A percentile compares a stretch with the other conserved stretches of the same genome.
Conservation (phyloP, 306 rosid genomes). For the Cucurbita ficifolia region DNA sequence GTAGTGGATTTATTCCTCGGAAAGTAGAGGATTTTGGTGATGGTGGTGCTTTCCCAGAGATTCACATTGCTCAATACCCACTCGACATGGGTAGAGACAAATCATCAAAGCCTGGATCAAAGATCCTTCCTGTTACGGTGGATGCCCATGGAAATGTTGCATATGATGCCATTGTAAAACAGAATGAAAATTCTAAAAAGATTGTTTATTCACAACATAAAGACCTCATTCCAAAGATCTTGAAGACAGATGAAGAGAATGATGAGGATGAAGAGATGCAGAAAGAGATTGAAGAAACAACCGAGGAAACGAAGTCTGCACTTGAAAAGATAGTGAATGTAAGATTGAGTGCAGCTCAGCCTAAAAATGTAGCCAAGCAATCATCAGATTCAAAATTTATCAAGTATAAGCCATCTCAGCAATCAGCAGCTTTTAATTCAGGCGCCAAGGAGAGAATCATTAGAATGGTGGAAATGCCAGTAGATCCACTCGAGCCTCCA, state of each 20-base stretch:
- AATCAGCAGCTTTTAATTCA: conserved; percentile 64
- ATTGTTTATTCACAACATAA: conserved; percentile 69
- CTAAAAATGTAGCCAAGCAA: conserved; percentile 67
- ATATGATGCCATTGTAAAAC: conserved; percentile 76
- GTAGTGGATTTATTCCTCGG: conserved; percentile 70
- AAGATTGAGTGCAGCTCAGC: conserved; percentile 73
- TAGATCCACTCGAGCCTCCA: conserved; percentile 87
- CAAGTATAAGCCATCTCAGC: conserved; percentile 81
- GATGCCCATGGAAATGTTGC: conserved; percentile 76
- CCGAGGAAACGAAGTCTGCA: conserved; percentile 60
- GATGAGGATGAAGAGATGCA: conserved; percentile 40
- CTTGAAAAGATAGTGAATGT: conserved; percentile 82
- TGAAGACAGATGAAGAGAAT: conserved; percentile 37
- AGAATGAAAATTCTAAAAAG: conserved; percentile 64
- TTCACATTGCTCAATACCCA: conserved; percentile 82
- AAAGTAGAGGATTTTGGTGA: conserved; percentile 74
- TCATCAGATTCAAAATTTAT: conserved; percentile 54
- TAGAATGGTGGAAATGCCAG: conserved; percentile 86
- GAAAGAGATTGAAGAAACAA: conserved; percentile 63
- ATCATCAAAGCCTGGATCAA: conserved; percentile 37
- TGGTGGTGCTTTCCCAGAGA: conserved; percentile 89
- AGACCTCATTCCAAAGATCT: conserved; percentile 53
- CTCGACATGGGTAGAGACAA: conserved; percentile 72
- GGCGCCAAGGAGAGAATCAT: conserved; percentile 84
- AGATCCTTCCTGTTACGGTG: conserved; percentile 66